phyloP scores from a whole-genome alignment of 331 rosid genomes.

The Prunus yedoensis region DNA sequence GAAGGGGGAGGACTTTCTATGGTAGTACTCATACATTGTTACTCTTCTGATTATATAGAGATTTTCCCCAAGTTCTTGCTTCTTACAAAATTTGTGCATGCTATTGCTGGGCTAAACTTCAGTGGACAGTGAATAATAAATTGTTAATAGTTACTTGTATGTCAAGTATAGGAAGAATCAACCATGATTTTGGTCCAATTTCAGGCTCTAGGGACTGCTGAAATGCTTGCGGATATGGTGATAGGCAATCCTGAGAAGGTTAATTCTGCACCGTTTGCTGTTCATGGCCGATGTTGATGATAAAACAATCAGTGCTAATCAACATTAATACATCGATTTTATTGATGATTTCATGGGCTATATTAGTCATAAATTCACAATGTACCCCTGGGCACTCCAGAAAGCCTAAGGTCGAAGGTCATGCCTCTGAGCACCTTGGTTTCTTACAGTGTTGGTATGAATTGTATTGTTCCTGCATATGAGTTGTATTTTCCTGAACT shows the following conservation, averaged over 20 bases:
- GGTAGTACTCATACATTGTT: constrained; percentile 49
- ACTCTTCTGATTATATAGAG: constrained; percentile 8
- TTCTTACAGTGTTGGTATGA: background rate
- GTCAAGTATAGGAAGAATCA: background rate
- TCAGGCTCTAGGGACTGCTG: constrained; percentile 92
- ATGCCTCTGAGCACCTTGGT: background rate
- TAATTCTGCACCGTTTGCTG: constrained; percentile 48
- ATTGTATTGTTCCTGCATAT: constrained; percentile 2
- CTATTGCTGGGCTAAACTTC: background rate
- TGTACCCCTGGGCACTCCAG: background rate
- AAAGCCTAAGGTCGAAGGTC: background rate
- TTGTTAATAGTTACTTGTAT: background rate
- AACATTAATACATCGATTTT: background rate
- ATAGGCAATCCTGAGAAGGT: constrained; percentile 54
- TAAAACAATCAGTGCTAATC: constrained; percentile 9
- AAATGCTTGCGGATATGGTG: constrained; percentile 72
- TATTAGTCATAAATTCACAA: background rate
- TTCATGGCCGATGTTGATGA: constrained; percentile 49
- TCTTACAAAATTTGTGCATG: background rate
- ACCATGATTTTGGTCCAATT: constrained; percentile 22
- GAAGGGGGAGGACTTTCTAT: constrained; percentile 84
- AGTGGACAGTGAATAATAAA: background rate
- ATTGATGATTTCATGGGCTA: background rate
- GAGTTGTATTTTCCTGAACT: background rate
- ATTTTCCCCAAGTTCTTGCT: constrained; percentile 3